Evolutionary conservation across 306 rosid species (phyloP).

Genomic region (Cucumis cinereus): DNA sequence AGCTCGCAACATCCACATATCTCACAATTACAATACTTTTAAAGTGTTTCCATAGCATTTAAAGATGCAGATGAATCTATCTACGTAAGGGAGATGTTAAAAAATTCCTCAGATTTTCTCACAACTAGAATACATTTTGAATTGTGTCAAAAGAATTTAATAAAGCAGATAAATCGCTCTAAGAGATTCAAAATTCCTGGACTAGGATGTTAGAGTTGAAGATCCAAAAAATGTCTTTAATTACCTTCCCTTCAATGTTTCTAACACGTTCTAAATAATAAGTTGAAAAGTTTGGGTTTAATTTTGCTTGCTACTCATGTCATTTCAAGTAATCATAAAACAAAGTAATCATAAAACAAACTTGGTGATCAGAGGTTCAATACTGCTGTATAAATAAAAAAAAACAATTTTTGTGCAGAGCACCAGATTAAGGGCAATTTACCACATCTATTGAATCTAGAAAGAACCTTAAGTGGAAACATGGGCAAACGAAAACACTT

Average conservation of each 20-base stretch:
- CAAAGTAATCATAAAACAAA: background rate
- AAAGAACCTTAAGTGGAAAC: background rate
- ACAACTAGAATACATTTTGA: background rate
- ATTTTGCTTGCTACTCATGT: background rate
- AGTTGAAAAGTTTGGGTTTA: background rate
- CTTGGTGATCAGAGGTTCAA: background rate
- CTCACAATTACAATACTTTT: constrained; percentile 10
- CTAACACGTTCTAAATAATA: background rate
- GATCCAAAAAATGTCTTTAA: background rate
- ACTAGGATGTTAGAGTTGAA: background rate
- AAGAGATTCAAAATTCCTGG: background rate
- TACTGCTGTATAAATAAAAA: background rate
- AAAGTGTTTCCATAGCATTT: background rate
- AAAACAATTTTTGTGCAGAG: background rate
- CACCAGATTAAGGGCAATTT: background rate
- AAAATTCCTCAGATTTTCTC: background rate
- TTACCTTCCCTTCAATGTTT: background rate
- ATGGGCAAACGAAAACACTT: background rate
- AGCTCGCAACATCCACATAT: constrained; percentile 12
- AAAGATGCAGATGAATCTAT: background rate
- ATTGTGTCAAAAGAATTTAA: background rate
- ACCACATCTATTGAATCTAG: background rate
- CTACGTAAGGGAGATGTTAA: background rate
- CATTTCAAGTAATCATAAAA: background rate
- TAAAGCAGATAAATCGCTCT: background rate